Conservation (phyloP, 495 filamentous ascomycete species). For the Letharia lupina region DNA sequence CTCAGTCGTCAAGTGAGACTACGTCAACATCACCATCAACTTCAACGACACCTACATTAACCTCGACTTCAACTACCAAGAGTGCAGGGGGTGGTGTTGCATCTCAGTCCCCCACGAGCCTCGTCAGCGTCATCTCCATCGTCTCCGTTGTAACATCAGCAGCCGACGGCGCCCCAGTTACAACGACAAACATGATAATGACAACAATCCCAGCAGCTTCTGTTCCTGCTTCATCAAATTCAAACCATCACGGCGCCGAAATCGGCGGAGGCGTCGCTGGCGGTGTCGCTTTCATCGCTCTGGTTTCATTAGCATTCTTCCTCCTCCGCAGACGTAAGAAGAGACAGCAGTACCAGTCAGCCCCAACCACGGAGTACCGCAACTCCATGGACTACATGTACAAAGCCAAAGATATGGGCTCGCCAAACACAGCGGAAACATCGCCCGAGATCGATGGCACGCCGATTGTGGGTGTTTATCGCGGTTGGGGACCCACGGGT, state of each 20-base stretch:
- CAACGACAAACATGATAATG: neutral
- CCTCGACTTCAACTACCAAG: neutral
- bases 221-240: neutral
- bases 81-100: neutral
- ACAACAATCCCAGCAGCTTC: neutral
- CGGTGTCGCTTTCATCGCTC: neutral
- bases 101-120: neutral
- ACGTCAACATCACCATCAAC: neutral
- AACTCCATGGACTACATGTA: constrained; percentile 4
- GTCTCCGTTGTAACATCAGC: neutral
- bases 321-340: neutral
- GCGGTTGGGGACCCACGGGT: neutral
- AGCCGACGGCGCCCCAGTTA: neutral
- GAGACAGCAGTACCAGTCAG: neutral
- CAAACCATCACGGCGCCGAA: neutral
- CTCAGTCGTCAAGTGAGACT: neutral
- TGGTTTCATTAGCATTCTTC: neutral
- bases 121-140: neutral
- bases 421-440: neutral
- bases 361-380: neutral
- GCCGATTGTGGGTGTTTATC: neutral
- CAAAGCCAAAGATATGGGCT: neutral
- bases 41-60: neutral
- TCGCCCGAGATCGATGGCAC: neutral
- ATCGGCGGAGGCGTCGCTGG: neutral